These are phyloP conservation scores for Aeminium ludgeri DNA, from an alignment of 495 filamentous ascomycete genomes.

Conservation along the genomic window DNA sequence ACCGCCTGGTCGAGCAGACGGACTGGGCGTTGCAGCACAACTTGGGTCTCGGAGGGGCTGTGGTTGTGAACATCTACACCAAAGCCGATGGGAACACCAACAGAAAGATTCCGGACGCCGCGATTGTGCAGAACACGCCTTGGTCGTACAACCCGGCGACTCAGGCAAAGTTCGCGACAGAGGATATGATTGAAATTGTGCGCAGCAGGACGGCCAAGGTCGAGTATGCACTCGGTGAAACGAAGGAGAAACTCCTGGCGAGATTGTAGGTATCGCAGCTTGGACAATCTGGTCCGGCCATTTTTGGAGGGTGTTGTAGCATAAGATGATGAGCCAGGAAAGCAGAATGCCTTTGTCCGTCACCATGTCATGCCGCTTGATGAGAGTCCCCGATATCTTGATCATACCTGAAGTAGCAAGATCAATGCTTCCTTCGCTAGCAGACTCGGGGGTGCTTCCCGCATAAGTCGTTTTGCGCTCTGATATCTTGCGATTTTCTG, in stretches of 20 bases:
- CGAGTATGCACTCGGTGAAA: constrained; percentile 59
- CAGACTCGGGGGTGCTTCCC: no score
- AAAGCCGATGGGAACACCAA: constrained; percentile 61
- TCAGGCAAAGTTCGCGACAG: constrained; percentile 71
- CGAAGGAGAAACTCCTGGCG: constrained; percentile 49
- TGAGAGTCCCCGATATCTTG: no score
- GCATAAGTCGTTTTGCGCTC: no score
- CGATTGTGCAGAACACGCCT: constrained; percentile 43
- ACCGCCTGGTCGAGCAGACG: constrained; percentile 53
- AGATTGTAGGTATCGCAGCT: constrained; percentile 30
- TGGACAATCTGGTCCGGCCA: no score
- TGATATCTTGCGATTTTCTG: no score
- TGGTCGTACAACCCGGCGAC: constrained; percentile 89
- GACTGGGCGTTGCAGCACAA: constrained; percentile 77
- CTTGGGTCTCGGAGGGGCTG: constrained; percentile 79
- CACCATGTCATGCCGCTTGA: no score
- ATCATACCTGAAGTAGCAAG: no score
- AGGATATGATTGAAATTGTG: constrained; percentile 53
- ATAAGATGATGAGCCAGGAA: no score
- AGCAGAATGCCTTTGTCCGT: no score
- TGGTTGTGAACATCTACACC: constrained; percentile 78
- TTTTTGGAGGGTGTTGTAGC: no score
- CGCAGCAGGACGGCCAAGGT: constrained; percentile 50
- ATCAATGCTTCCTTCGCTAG: no score
- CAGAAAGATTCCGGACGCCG: constrained; percentile 35